Evolutionary conservation across 306 rosid species (phyloP).

Genomic region (Sechiopsis laciniata): DNA sequence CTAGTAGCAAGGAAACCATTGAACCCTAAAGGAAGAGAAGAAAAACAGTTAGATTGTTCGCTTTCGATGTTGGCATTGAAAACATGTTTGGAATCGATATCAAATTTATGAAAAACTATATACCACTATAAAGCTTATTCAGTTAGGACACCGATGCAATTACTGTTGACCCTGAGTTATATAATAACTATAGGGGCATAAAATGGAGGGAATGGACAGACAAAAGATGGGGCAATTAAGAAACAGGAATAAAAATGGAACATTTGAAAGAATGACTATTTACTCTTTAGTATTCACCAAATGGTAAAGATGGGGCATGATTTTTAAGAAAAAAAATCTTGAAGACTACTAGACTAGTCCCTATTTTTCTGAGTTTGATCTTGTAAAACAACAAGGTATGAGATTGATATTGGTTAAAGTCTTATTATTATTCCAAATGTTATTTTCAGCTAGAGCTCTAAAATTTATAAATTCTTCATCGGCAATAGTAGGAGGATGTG

Average conservation of each 20-base stretch:
- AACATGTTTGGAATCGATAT: not conserved
- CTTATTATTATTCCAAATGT: too few relatives aligned
- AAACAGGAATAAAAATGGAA: not conserved
- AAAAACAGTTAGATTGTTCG: not conserved
- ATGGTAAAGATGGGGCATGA: too few relatives aligned
- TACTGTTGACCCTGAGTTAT: not conserved
- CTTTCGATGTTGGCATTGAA: not conserved
- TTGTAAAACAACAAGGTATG: too few relatives aligned
- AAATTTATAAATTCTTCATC: too few relatives aligned
- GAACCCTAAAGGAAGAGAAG: constrained; percentile 1
- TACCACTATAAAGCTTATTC: not conserved
- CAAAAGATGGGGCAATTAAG: not conserved
- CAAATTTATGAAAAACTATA: not conserved
- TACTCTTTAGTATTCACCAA: too few relatives aligned
- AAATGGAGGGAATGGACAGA: not conserved
- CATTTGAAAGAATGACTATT: too few relatives aligned
- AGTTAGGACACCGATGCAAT: not conserved
- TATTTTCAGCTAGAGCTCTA: too few relatives aligned
- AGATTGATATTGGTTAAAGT: too few relatives aligned
- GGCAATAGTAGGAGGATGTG: too few relatives aligned
- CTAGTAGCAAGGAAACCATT: not conserved
- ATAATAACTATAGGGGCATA: not conserved
- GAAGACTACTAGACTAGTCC: too few relatives aligned
- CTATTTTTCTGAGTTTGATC: too few relatives aligned
- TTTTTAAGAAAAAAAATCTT: too few relatives aligned